phyloP scores from a whole-genome alignment of 1,284 basidiomycete genomes.

The Cystobasidium pallidum region DNA sequence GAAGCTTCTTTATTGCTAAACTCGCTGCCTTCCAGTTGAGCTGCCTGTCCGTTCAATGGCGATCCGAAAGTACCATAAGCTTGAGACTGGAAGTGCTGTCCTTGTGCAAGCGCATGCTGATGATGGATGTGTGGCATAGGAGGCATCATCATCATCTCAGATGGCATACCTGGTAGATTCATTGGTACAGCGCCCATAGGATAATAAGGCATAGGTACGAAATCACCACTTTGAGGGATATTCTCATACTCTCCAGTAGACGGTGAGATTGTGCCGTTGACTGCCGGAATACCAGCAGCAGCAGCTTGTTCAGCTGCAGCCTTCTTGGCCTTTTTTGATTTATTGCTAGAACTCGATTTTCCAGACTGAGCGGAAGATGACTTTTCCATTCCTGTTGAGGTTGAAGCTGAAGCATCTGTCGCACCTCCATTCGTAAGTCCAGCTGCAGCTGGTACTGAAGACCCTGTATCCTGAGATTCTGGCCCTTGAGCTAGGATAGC shows the following conservation, averaged over 20 bases:
- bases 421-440: not conserved
- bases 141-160: slow-evolving; percentile 23
- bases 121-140: slow-evolving; percentile 1
- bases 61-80: slow-evolving; percentile 12
- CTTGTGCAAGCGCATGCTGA: not conserved
- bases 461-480: slow-evolving; percentile 11
- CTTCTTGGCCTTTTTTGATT: slow-evolving; percentile 18
- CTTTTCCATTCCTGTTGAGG: slow-evolving; percentile 27
- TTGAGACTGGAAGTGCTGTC: slow-evolving; percentile 13
- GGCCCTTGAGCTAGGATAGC: slow-evolving; percentile 38
- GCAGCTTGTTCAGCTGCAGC: slow-evolving; percentile 14
- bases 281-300: not conserved
- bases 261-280: not conserved
- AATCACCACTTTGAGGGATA: slow-evolving; percentile 4
- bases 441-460: not conserved
- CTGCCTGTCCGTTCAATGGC: not conserved
- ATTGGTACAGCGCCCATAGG: slow-evolving; percentile 1
- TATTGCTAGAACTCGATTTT: not conserved
- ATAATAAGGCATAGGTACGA: slow-evolving; percentile 17
- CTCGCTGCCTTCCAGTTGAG: not conserved
- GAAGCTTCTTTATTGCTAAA: not conserved
- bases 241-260: not conserved
- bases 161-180: slow-evolving; percentile 9
- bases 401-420: not conserved
- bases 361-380: slow-evolving; percentile 1